A percentile compares a stretch with the other conserved stretches of the same genome.
Evolutionary conservation across 345 rosid species (phyloP).

Genomic region (Populus pruinosa): DNA sequence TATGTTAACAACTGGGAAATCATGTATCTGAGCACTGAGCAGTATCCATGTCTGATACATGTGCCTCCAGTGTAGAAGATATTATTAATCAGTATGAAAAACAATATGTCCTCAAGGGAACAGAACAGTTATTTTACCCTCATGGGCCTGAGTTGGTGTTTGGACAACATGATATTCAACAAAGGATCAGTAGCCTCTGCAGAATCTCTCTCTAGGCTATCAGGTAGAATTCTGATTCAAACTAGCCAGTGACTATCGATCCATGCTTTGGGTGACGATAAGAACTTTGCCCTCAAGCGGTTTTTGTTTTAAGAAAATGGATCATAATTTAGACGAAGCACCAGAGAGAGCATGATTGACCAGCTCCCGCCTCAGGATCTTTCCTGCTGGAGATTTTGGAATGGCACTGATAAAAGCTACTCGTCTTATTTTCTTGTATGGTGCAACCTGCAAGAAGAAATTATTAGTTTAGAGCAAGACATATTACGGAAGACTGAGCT

Average conservation of each 20-base stretch:
- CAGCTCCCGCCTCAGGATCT: constrained; percentile 76
- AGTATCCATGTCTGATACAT: not conserved
- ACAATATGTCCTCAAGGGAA: not conserved
- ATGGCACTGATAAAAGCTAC: constrained; percentile 68
- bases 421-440: constrained; percentile 77
- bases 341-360: constrained; percentile 36
- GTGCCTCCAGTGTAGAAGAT: not conserved
- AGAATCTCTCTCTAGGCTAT: not conserved
- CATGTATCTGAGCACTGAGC: not conserved
- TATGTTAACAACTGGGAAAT: not conserved
- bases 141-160: not conserved
- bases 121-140: not conserved
- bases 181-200: not conserved
- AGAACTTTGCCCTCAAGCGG: not conserved
- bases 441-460: constrained; percentile 68
- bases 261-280: not conserved
- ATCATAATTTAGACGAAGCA: constrained; percentile 41
- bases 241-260: not conserved
- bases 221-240: not conserved
- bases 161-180: not conserved
- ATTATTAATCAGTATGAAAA: not conserved
- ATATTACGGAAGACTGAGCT: too few relatives aligned
- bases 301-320: not conserved
- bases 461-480: not conserved
- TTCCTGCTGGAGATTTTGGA: constrained; percentile 76